A percentile compares a stretch with the other conserved stretches of the same genome.
Evolutionary conservation across 768 basidiomycete genomes (phyloP).

Genomic region (Jaapia argillacea): DNA sequence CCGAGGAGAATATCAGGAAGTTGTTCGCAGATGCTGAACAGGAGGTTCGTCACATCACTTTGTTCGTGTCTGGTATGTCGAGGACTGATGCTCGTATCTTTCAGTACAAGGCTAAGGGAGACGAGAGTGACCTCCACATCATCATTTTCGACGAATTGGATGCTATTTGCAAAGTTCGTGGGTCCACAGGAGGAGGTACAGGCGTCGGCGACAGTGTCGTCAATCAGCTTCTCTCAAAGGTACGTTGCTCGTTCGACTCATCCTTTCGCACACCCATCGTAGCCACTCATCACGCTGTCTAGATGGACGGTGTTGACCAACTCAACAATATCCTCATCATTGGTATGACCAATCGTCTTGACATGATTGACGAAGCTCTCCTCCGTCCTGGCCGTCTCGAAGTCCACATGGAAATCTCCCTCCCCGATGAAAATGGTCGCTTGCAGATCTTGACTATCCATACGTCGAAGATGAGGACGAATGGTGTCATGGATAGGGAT

Average conservation of each 20-base stretch:
- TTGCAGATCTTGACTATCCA: constrained; percentile 93
- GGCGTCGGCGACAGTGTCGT: constrained; percentile 99
- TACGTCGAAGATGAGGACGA: constrained; percentile 87
- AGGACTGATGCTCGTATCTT: constrained; percentile 4
- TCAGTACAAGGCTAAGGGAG: constrained; percentile 94
- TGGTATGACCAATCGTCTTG: constrained; percentile 96
- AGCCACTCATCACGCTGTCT: constrained; percentile 1
- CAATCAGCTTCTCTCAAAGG: constrained; percentile 97
- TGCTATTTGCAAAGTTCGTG: constrained; percentile 98
- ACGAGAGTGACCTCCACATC: constrained; percentile 95
- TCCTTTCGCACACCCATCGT: neutral
- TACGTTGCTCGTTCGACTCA: constrained; percentile 16
- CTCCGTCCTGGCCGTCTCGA: constrained; percentile 97
- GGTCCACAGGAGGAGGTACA: constrained; percentile 81
- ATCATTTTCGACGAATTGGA: constrained; percentile 99
- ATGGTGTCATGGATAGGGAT: constrained; percentile 80
- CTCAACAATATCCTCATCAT: constrained; percentile 99
- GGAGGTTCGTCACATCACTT: constrained; percentile 45
- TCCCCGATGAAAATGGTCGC: constrained; percentile 90
- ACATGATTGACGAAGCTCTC: constrained; percentile 99
- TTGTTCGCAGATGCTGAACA: constrained; percentile 98
- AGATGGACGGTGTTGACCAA: constrained; percentile 99
- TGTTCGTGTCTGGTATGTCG: neutral
- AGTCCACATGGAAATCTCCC: constrained; percentile 98
- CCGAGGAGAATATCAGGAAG: constrained; percentile 96